phyloP scores from a whole-genome alignment of 352 stramenopile species.

The Globisporangium nodosum region DNA sequence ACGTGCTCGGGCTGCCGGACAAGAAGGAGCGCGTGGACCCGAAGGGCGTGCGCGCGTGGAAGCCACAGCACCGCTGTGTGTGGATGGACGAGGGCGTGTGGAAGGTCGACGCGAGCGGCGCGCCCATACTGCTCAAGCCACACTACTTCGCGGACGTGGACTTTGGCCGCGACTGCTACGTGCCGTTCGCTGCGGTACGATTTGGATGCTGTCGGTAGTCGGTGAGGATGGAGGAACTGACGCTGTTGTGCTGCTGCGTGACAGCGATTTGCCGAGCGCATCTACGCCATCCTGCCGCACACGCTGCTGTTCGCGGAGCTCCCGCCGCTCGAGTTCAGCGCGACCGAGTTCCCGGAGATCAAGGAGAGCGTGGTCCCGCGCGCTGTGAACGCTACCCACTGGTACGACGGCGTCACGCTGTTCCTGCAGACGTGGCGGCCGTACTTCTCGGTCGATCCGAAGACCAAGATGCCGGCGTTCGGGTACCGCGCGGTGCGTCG shows the following conservation, averaged over 20 bases:
- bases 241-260: background rate
- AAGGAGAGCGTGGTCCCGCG: constrained; percentile 40
- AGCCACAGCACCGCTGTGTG: constrained; percentile 57
- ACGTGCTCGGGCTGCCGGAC: constrained; percentile 55
- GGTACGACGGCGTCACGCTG: constrained; percentile 89
- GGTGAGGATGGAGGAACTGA: background rate
- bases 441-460: constrained; percentile 72
- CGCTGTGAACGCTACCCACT: constrained; percentile 86
- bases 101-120: constrained; percentile 36
- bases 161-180: constrained; percentile 79
- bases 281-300: constrained; percentile 54
- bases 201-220: background rate
- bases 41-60: constrained; percentile 56
- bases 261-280: constrained; percentile 44
- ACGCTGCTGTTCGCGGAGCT: constrained; percentile 78
- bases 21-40: constrained; percentile 44
- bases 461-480: constrained; percentile 60
- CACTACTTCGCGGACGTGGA: constrained; percentile 67
- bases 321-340: constrained; percentile 67
- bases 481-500: constrained; percentile 45
- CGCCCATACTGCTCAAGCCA: constrained; percentile 45
- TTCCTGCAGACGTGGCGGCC: constrained; percentile 66
- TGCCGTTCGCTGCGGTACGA: constrained; percentile 65
- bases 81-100: constrained; percentile 85
- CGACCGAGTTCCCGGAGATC: constrained; percentile 65